Base-by-base conservation (phyloP, 768 basidiomycete genomes). In the Hemileccinum rubropunctum region DNA sequence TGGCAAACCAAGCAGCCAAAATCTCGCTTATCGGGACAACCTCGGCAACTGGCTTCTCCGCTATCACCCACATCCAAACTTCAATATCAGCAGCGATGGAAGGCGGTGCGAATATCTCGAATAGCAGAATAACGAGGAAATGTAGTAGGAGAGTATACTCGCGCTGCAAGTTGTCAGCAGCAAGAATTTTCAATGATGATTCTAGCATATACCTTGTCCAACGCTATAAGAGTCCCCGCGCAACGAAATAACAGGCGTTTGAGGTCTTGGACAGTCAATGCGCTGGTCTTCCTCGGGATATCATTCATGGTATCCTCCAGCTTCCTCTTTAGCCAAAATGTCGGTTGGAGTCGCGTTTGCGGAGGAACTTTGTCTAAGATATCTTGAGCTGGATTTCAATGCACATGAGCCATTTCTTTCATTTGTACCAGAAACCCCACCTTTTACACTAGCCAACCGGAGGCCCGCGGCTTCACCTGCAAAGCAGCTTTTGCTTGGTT, bases 31-130 rank as follows among this genome's bases (percentile, higher is more conserved):
- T 87, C 17, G 98, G 68, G 2, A 84, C 82, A 42, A 94, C 81
- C 67, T 98, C 94, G 12, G 88, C 74, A 41, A 80, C 79, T 0
- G 90, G 84, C 51, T 90, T 82, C 64, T 95, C 89, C 13, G 89
- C 83, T 45, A 97, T 87, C 0, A 97, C 78, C 95, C 95, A 98
- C 3, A 88, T 92, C 97, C 97, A 98, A 10, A 88, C 86, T 62
- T 98, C 94, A 37, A 94, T 85, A 0, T 91, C 95, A 2, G 90
- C 82, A 14, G 90, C 79, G 49, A 98, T 82, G 1, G 93, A 83
- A 4, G 89, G 74, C 1, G 94, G 91, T 1, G 89, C 93, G 54
- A 91, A 91, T 3, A 90, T 84, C 49, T 89, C 86, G 59, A 98
- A 90, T 0, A 97, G 97, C 15, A 98, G 67, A 30, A 78, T 76